Percentiles rank a stretch among this genome's conserved stretches.
Conservation (phyloP, 768 basidiomycete genomes). For the Brasilioporus rufonigricans region DNA sequence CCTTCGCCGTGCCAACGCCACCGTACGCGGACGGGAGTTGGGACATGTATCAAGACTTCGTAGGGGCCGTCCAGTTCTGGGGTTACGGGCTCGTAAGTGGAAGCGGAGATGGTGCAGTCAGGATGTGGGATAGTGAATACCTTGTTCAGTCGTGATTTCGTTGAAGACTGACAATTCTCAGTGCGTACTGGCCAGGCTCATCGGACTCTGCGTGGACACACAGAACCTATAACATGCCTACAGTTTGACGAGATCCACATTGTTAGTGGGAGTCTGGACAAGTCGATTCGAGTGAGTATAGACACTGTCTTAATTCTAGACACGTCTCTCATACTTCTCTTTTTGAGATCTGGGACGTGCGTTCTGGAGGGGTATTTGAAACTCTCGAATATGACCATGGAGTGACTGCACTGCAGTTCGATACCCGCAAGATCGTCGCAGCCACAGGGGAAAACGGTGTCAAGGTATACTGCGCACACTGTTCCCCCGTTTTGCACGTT, state of each 20-base stretch:
- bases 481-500: background rate
- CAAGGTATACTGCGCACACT: conserved; percentile 52
- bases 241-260: conserved; percentile 97
- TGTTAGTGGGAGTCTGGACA: conserved; percentile 90
- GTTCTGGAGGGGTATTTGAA: conserved; percentile 84
- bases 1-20: conserved; percentile 81
- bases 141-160: background rate
- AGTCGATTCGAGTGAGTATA: conserved; percentile 74
- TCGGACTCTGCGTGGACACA: conserved; percentile 89
- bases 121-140: conserved; percentile 98
- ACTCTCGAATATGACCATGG: conserved; percentile 88
- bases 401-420: conserved; percentile 91
- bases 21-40: conserved; percentile 87
- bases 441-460: conserved; percentile 92
- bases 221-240: conserved; percentile 87
- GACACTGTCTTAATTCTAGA: background rate
- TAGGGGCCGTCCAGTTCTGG: conserved; percentile 98
- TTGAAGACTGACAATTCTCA: conserved; percentile 29
- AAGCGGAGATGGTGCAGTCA: conserved; percentile 93
- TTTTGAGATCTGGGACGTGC: conserved; percentile 90
- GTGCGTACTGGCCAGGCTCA: conserved; percentile 99
- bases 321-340: background rate
- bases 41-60: conserved; percentile 97
- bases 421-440: conserved; percentile 88
- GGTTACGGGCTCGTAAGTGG: conserved; percentile 96